Evolutionary conservation across 257 asterid species (phyloP).

Genomic region (Asclepias syriaca): DNA sequence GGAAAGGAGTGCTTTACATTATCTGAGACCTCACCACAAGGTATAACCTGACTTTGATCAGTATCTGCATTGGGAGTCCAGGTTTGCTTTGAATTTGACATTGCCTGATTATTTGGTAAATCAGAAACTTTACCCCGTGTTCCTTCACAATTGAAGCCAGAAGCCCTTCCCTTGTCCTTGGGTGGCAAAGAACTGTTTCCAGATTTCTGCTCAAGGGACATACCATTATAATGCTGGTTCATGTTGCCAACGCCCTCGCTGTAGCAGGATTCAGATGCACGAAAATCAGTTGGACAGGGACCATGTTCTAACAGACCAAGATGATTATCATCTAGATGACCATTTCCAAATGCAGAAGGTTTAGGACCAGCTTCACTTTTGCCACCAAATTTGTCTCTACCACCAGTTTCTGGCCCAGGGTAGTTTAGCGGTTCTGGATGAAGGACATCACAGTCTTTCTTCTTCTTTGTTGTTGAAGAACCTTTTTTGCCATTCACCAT

Average conservation of each 20-base stretch:
- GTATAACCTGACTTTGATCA: conserved; percentile 25
- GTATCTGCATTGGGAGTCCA: conserved; percentile 24
- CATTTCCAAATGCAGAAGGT: conserved; percentile 19
- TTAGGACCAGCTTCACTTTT: conserved; percentile 10
- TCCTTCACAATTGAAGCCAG: conserved; percentile 16
- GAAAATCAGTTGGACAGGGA: conserved; percentile 15
- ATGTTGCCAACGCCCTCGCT: conserved; percentile 22
- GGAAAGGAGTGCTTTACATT: conserved; percentile 22
- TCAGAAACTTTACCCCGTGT: conserved; percentile 22
- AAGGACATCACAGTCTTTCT: conserved; percentile 20
- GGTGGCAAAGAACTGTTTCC: conserved; percentile 25
- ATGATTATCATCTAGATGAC: conserved; percentile 18
- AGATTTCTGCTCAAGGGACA: conserved; percentile 25
- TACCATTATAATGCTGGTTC: conserved; percentile 8
- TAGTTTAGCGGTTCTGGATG: conserved; percentile 17
- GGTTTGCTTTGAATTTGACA: conserved; percentile 27
- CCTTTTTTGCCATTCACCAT: conserved; percentile 23
- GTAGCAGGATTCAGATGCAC: conserved; percentile 18
- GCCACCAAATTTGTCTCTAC: conserved; percentile 13
- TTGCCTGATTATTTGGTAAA: conserved; percentile 26
- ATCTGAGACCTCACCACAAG: conserved; percentile 25
- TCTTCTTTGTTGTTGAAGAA: conserved; percentile 30
- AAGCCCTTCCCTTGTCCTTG: conserved; percentile 20
- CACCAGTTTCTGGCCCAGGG: conserved; percentile 16
- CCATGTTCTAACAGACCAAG: conserved; percentile 18